Base-by-base conservation (phyloP, 164 flowering plant species). In the Dillenia turbinata region DNA sequence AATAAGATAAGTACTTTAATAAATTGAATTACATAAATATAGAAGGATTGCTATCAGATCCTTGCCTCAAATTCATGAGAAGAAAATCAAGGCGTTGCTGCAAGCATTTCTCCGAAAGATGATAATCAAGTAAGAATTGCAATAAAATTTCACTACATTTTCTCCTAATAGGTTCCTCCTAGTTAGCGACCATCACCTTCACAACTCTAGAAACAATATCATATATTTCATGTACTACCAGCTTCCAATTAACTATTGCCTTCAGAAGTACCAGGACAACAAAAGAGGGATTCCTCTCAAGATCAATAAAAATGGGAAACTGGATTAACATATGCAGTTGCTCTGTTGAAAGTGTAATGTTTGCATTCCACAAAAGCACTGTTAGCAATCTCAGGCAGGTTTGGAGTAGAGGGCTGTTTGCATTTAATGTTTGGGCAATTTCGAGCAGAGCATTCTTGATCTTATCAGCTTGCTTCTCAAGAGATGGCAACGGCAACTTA, bases 111-210 rank as follows among this genome's bases (percentile, higher is more conserved):
- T 66, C 70, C 5, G 86, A 78, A 49, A 89, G 79, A 14, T 54
- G 81, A 74, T 91, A 94, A 70, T 82, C 87, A 63, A 89, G 81
- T 59, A 94, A 77, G 71, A 94, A 94, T 49, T 81, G 88, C 79
- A 94, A 76, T 9, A 89, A 71, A 52, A 94, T 88, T 69, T 91
- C 69, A 67, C 96, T 83, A 66, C 94, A 84, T 66, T 81, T 85
- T 72, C 83, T 84, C 43, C 96, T 84, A 64, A 94, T 78, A 16
- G 81, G 63, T 65, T 85, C 96, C 9, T 50, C 66, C 67, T 88
- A 93, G 75, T 86, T 94, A 24, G 80, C 86, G 9, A 94, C 89
- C 92, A 92, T 91, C 83, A 92, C 63, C 26, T 85, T 84, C 63
- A 81, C 80, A 63, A 84, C 88, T 58, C 61, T 75, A 56, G 69